A percentile compares a stretch with the other conserved stretches of the same genome.
phyloP scores from a whole-genome alignment of 176 grass and related monocot species.

The Metroxylon sagu region DNA sequence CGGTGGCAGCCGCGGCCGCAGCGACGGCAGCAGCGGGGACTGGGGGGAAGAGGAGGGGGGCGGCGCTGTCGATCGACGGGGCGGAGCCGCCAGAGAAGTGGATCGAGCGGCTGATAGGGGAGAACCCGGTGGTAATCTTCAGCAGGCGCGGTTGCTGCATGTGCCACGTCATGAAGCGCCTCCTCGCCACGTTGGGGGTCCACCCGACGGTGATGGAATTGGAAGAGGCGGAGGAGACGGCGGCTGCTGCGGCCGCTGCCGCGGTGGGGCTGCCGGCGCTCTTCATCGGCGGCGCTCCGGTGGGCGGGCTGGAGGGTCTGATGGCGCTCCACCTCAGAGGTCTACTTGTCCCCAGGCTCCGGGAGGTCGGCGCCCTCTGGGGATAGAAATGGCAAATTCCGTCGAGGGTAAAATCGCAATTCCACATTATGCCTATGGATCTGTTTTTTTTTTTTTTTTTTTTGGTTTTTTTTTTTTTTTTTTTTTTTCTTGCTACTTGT shows the following conservation, averaged over 20 bases:
- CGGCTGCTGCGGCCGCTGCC: slow-evolving; percentile 20
- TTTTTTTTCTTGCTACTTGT: slow-evolving; percentile 4
- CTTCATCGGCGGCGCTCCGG: slow-evolving; percentile 64
- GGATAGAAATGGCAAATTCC: neutral
- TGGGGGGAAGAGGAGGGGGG: too few relatives aligned
- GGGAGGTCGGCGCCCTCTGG: slow-evolving; percentile 27
- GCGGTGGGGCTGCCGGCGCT: slow-evolving; percentile 53
- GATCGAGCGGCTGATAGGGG: slow-evolving; percentile 41
- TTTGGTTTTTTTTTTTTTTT: slow-evolving; percentile 2
- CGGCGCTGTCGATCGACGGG: slow-evolving; percentile 48
- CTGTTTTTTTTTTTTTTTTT: neutral
- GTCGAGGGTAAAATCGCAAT: slow-evolving; percentile 6
- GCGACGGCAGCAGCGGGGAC: slow-evolving; percentile 3
- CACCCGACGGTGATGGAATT: slow-evolving; percentile 85
- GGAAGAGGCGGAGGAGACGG: slow-evolving; percentile 41
- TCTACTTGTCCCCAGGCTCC: slow-evolving; percentile 30
- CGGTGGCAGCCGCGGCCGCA: neutral
- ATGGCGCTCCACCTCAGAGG: slow-evolving; percentile 89
- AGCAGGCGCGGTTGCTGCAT: slow-evolving; percentile 72
- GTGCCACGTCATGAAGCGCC: slow-evolving; percentile 79
- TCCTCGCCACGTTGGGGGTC: slow-evolving; percentile 65
- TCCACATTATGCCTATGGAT: slow-evolving; percentile 2
- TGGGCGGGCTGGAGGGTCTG: slow-evolving; percentile 83
- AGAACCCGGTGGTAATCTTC: slow-evolving; percentile 84
- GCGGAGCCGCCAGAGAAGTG: slow-evolving; percentile 40